phyloP scores from a whole-genome alignment of 108 stramenopile species.

The Pelagomonas calceolata region DNA sequence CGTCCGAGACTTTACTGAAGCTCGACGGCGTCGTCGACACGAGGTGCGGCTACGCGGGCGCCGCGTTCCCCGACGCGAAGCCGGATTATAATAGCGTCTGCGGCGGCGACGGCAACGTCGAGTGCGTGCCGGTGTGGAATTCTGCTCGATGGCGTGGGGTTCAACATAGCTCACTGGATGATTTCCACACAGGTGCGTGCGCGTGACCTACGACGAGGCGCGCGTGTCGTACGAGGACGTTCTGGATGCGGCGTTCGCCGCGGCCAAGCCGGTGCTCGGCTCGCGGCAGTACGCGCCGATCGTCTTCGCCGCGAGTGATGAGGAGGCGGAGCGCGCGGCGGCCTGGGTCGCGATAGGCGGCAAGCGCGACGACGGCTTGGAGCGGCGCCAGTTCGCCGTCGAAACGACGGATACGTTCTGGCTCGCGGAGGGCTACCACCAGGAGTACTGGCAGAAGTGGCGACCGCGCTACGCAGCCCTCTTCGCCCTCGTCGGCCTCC shows the following conservation, averaged over 20 bases:
- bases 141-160: no score
- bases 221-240: constrained; percentile 40
- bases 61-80: constrained; percentile 22
- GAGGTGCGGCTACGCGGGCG: constrained; percentile 56
- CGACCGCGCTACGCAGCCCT: constrained; percentile 38
- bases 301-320: constrained; percentile 48
- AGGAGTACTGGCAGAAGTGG: constrained; percentile 65
- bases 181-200: no score
- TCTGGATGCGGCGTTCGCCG: constrained; percentile 50
- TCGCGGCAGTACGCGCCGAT: constrained; percentile 61
- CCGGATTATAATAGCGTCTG: constrained; percentile 57
- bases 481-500: constrained; percentile 28
- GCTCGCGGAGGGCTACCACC: constrained; percentile 63
- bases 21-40: constrained; percentile 51
- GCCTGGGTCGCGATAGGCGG: constrained; percentile 11
- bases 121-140: constrained; percentile 25
- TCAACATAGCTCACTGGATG: no score
- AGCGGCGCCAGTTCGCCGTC: no score
- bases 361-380: no score
- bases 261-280: constrained; percentile 45
- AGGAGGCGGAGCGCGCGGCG: constrained; percentile 22
- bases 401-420: constrained; percentile 30
- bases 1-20: constrained; percentile 50
- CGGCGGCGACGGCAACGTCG: constrained; percentile 27
- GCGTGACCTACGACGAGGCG: constrained; percentile 45